phyloP scores from a whole-genome alignment of 2,329 filamentous ascomycete species.

The Colletotrichum siamense region DNA sequence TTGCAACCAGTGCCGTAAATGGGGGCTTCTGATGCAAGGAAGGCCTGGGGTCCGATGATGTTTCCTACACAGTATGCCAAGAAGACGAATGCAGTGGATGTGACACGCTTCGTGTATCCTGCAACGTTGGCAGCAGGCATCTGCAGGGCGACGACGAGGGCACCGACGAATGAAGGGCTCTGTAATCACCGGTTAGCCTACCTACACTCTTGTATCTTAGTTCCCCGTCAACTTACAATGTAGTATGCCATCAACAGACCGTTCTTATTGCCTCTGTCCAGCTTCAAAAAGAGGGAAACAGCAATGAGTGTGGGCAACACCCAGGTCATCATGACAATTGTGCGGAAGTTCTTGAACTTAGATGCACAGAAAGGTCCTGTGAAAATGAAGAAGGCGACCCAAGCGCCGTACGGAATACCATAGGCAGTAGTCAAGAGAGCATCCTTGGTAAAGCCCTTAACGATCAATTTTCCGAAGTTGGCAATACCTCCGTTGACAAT shows the following conservation, averaged over 20 bases:
- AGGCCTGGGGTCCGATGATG: conserved; percentile 43
- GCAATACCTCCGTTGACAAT: conserved; percentile 28
- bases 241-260: conserved; percentile 46
- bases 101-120: conserved; percentile 53
- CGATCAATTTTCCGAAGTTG: conserved; percentile 29
- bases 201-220: conserved; percentile 47
- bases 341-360: conserved; percentile 53
- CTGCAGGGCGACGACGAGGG: conserved; percentile 56
- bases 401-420: conserved; percentile 59
- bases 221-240: conserved; percentile 43
- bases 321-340: conserved; percentile 56
- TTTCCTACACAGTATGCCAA: conserved; percentile 45
- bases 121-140: conserved; percentile 53
- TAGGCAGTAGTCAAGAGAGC: conserved; percentile 49
- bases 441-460: conserved; percentile 35
- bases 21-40: conserved; percentile 39
- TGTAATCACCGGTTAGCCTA: background rate
- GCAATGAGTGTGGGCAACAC: conserved; percentile 48
- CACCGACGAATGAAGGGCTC: conserved; percentile 44
- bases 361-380: conserved; percentile 57
- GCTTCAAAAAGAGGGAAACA: conserved; percentile 42
- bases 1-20: conserved; percentile 57
- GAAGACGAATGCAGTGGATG: conserved; percentile 50
- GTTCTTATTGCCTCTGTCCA: conserved; percentile 38
- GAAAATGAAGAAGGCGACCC: conserved; percentile 57